Evolutionary conservation across 1,139 yeast species (phyloP).

Genomic region (Wickerhamiella infanticola): DNA sequence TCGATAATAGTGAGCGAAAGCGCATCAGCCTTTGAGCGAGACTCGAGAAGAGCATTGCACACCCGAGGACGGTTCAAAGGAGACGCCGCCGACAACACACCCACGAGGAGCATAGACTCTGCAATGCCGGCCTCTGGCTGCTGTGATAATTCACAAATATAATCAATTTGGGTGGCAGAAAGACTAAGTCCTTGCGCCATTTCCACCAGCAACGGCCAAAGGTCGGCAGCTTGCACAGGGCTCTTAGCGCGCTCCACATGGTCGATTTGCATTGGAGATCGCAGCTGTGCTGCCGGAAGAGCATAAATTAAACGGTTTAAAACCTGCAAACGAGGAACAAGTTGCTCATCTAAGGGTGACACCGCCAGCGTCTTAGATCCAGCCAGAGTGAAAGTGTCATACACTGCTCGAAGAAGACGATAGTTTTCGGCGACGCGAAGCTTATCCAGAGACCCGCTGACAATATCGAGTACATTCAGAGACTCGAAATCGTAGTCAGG

Average conservation of each 20-base stretch:
- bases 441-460: constrained; percentile 22
- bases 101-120: background rate
- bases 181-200: constrained; percentile 1
- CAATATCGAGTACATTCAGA: constrained; percentile 19
- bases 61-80: background rate
- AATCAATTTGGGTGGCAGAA: background rate
- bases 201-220: constrained; percentile 2
- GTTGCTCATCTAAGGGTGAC: constrained; percentile 11
- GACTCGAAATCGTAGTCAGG: constrained; percentile 15
- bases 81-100: background rate
- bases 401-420: constrained; percentile 20
- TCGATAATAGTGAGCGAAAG: background rate
- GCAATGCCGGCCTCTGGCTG: background rate
- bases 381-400: constrained; percentile 19
- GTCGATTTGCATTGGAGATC: background rate
- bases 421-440: constrained; percentile 23
- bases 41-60: background rate
- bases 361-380: constrained; percentile 13
- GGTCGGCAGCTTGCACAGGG: background rate
- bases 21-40: background rate
- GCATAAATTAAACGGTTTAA: constrained; percentile 15
- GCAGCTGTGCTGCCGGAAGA: background rate
- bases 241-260: background rate
- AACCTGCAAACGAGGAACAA: constrained; percentile 12
- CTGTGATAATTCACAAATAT: background rate